Evolutionary conservation across 768 basidiomycete species (phyloP).

Genomic region (Mycena pura): DNA sequence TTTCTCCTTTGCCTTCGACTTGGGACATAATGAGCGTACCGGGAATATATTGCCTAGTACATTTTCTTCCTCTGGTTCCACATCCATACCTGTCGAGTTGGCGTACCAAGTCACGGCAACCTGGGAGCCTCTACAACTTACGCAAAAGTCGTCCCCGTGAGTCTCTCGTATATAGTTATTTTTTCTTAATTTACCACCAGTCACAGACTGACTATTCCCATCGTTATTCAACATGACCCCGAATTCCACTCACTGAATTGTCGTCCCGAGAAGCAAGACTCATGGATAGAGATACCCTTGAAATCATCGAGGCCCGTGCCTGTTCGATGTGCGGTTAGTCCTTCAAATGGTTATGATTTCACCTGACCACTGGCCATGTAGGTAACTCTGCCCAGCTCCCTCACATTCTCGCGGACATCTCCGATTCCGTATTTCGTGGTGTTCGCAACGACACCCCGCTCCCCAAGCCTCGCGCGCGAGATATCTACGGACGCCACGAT

Average conservation of each 20-base stretch:
- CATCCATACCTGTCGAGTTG: constrained; percentile 28
- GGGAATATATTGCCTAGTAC: constrained; percentile 44
- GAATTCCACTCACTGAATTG: constrained; percentile 49
- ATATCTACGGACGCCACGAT: constrained; percentile 55
- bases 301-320: constrained; percentile 47
- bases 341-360: neutral
- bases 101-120: constrained; percentile 47
- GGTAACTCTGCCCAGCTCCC: constrained; percentile 52
- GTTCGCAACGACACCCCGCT: constrained; percentile 48
- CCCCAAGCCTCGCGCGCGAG: constrained; percentile 46
- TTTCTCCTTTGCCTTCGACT: constrained; percentile 43
- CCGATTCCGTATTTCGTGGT: constrained; percentile 56
- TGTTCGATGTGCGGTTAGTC: constrained; percentile 51
- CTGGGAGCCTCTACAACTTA: constrained; percentile 46
- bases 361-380: constrained; percentile 20
- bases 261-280: constrained; percentile 36
- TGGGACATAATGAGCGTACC: constrained; percentile 44
- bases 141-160: constrained; percentile 40
- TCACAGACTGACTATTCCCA: constrained; percentile 48
- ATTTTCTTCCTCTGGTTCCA: constrained; percentile 13
- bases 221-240: constrained; percentile 48
- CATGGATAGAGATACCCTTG: constrained; percentile 54
- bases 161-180: constrained; percentile 17
- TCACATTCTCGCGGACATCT: constrained; percentile 45
- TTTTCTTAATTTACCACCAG: constrained; percentile 5